phyloP scores from a whole-genome alignment of 768 basidiomycete species.

The Boletus reticuloceps region DNA sequence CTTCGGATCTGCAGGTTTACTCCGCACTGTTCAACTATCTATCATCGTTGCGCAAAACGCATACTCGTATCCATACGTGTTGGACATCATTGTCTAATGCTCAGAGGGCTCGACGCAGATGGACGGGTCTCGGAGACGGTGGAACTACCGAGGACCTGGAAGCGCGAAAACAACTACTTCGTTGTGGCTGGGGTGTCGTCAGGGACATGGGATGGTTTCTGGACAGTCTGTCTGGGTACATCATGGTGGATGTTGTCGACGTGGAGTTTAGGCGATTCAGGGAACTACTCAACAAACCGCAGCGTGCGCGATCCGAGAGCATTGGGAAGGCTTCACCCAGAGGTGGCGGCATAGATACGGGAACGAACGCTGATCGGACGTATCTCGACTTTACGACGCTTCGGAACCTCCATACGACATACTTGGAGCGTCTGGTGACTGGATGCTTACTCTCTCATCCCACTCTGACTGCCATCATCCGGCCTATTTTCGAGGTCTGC shows the following conservation, averaged over 20 bases:
- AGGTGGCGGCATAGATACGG: constrained; percentile 15
- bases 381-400: constrained; percentile 84
- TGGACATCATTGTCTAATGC: constrained; percentile 87
- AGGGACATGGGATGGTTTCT: constrained; percentile 91
- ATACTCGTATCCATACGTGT: constrained; percentile 72
- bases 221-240: constrained; percentile 77
- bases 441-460: constrained; percentile 77
- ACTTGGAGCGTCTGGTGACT: constrained; percentile 73
- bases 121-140: constrained; percentile 87
- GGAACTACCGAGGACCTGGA: constrained; percentile 72
- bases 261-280: constrained; percentile 76
- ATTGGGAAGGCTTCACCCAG: constrained; percentile 9
- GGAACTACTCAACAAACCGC: constrained; percentile 43
- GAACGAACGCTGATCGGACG: constrained; percentile 24
- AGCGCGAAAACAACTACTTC: constrained; percentile 58
- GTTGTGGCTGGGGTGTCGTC: constrained; percentile 85
- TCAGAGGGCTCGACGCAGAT: constrained; percentile 78
- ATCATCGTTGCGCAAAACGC: constrained; percentile 80
- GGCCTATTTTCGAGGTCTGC: constrained; percentile 77
- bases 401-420: constrained; percentile 76
- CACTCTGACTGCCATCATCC: constrained; percentile 57
- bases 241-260: constrained; percentile 89
- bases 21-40: constrained; percentile 78
- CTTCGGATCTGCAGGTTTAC: constrained; percentile 71
- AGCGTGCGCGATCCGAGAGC: constrained; percentile 20